These are phyloP conservation scores for Mycena floridula DNA, from an alignment of 768 basidiomycete genomes.

Conservation along the genomic window DNA sequence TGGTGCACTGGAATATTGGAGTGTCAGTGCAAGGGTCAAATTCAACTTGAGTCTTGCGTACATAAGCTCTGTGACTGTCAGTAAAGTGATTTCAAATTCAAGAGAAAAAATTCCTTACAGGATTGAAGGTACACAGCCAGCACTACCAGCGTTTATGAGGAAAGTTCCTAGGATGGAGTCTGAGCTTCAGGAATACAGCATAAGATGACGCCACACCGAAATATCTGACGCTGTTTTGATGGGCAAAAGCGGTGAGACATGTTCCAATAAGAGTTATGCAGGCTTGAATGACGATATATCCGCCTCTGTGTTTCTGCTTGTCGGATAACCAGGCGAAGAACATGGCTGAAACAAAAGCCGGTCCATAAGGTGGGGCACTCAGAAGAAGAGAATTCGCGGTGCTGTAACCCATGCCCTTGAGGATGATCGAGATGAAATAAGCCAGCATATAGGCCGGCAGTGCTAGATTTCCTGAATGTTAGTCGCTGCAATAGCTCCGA, in stretches of 20 bases:
- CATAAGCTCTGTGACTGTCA: too few relatives aligned
- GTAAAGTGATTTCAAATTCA: too few relatives aligned
- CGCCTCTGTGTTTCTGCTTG: slow-evolving; percentile 33
- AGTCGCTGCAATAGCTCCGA: not conserved
- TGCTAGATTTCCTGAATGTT: slow-evolving; percentile 7
- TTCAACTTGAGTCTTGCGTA: slow-evolving; percentile 11
- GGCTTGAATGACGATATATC: slow-evolving; percentile 33
- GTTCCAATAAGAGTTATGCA: slow-evolving; percentile 33
- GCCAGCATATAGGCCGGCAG: slow-evolving; percentile 39
- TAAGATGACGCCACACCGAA: slow-evolving; percentile 23
- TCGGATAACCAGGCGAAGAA: slow-evolving; percentile 43
- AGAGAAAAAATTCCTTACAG: too few relatives aligned
- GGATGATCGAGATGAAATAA: slow-evolving; percentile 42
- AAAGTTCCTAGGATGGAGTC: slow-evolving; percentile 29
- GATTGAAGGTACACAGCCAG: slow-evolving; percentile 36
- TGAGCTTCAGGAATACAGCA: not conserved
- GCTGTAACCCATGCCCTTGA: slow-evolving; percentile 41
- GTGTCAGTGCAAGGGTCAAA: not conserved
- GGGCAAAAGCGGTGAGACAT: slow-evolving; percentile 22
- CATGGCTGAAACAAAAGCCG: slow-evolving; percentile 33
- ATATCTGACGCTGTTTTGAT: slow-evolving; percentile 25
- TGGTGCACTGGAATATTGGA: slow-evolving; percentile 16
- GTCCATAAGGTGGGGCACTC: slow-evolving; percentile 42
- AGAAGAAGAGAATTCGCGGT: slow-evolving; percentile 37
- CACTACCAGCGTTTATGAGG: slow-evolving; percentile 36